Percentiles rank a stretch among this genome's conserved stretches.
These are phyloP conservation scores for Coemansia sp. DNA, from an alignment of 192 early-diverging fungal genomes.

Conservation along the genomic window DNA sequence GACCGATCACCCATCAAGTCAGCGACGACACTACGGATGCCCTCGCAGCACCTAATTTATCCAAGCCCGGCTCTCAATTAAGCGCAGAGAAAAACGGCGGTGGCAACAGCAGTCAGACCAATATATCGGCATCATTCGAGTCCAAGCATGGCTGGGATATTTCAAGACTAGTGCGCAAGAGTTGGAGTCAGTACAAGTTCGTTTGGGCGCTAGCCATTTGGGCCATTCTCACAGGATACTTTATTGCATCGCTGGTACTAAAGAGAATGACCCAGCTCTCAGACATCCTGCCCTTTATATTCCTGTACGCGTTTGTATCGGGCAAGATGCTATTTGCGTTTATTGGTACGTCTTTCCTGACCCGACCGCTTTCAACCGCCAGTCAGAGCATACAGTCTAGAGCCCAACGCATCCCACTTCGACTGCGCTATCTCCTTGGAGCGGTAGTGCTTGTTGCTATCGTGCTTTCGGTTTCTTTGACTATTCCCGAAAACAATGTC, in stretches of 20 bases:
- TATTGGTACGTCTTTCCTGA: conserved; percentile 36
- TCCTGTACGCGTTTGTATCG: conserved; percentile 59
- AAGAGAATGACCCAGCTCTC: conserved; percentile 57
- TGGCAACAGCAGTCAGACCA: not conserved
- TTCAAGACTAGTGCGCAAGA: not conserved
- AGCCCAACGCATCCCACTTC: conserved; percentile 1
- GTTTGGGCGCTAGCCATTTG: conserved; percentile 55
- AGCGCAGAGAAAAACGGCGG: not conserved
- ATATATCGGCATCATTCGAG: not conserved
- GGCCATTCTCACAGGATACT: conserved; percentile 62
- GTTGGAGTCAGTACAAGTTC: conserved; percentile 22
- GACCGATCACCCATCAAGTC: not conserved
- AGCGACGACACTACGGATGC: not conserved
- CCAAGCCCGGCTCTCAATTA: not conserved
- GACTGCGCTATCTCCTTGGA: conserved; percentile 55
- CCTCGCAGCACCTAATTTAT: not conserved
- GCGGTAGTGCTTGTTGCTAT: conserved; percentile 62
- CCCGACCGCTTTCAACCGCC: conserved; percentile 7
- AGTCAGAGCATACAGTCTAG: conserved; percentile 4
- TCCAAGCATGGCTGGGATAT: not conserved
- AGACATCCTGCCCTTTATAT: conserved; percentile 54
- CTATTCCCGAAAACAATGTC: conserved; percentile 25
- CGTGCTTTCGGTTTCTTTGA: conserved; percentile 54
- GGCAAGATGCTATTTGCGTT: conserved; percentile 56
- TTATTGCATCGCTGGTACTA: conserved; percentile 62